These are phyloP conservation scores for Trichocladium uniseriatum DNA, from an alignment of 495 filamentous ascomycete genomes.

Conservation along the genomic window DNA sequence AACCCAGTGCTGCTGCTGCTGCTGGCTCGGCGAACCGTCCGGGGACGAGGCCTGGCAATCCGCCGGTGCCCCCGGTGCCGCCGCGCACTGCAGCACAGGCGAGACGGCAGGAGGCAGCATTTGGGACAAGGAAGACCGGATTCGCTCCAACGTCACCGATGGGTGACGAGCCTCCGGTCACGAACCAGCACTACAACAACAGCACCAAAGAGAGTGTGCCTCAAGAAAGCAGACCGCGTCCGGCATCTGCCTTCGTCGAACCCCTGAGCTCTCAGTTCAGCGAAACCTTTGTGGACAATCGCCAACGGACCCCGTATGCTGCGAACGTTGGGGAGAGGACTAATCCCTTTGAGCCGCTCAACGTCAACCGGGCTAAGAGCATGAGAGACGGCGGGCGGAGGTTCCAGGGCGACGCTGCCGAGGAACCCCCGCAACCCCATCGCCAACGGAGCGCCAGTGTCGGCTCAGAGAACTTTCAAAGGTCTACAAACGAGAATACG, in stretches of 20 bases:
- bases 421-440: slow-evolving; percentile 8
- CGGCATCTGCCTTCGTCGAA: slow-evolving; percentile 23
- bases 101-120: slow-evolving; percentile 36
- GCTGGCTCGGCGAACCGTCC: not conserved
- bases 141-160: slow-evolving; percentile 33
- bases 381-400: slow-evolving; percentile 19
- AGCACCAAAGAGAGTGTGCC: slow-evolving; percentile 33
- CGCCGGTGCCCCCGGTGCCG: slow-evolving; percentile 17
- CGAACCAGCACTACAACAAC: slow-evolving; percentile 36
- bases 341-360: slow-evolving; percentile 37
- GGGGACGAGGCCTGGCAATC: slow-evolving; percentile 20
- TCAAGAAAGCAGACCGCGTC: slow-evolving; percentile 11
- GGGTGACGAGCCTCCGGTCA: slow-evolving; percentile 38
- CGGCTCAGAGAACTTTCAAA: slow-evolving; percentile 16
- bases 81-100: slow-evolving; percentile 36
- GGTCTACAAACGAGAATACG: slow-evolving; percentile 9
- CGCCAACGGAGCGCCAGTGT: slow-evolving; percentile 28
- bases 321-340: slow-evolving; percentile 62
- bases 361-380: slow-evolving; percentile 33
- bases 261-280: slow-evolving; percentile 36
- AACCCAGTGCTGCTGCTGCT: slow-evolving; percentile 1
- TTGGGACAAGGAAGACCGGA: slow-evolving; percentile 33
- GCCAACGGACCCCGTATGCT: slow-evolving; percentile 61
- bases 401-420: slow-evolving; percentile 2
- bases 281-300: slow-evolving; percentile 37